phyloP scores from a whole-genome alignment of 306 rosid genomes.

The Canavalia ensiformis region DNA sequence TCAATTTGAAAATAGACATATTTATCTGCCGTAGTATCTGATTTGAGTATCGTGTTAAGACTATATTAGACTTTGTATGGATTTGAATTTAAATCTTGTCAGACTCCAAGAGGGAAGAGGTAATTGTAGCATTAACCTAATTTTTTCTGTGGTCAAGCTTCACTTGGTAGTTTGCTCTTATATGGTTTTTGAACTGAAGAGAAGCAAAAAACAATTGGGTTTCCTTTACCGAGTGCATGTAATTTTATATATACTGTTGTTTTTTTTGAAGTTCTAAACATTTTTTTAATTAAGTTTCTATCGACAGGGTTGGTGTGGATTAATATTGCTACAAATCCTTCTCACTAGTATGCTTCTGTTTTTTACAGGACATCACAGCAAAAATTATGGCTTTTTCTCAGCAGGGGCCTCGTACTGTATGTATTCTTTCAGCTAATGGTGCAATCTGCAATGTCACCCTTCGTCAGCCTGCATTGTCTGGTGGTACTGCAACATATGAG shows the following conservation, averaged over 20 bases:
- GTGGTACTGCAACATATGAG: slow-evolving; percentile 77
- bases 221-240: neutral
- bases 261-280: neutral
- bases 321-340: slow-evolving; percentile 35
- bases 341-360: slow-evolving; percentile 40
- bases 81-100: neutral
- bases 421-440: slow-evolving; percentile 92
- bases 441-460: slow-evolving; percentile 78
- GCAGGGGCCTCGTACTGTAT: slow-evolving; percentile 90
- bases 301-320: neutral
- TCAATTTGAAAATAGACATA: slow-evolving; percentile 25
- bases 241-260: neutral
- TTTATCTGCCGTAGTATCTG: slow-evolving; percentile 34
- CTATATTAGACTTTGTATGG: neutral
- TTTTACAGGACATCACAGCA: slow-evolving; percentile 77
- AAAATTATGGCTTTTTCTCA: slow-evolving; percentile 76
- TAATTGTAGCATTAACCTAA: slow-evolving; percentile 13
- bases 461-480: slow-evolving; percentile 71
- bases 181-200: slow-evolving; percentile 26
- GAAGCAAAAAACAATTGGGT: neutral
- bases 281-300: neutral
- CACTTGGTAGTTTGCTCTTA: neutral
- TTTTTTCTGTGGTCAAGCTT: slow-evolving; percentile 29
- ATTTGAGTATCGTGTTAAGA: slow-evolving; percentile 31
- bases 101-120: slow-evolving; percentile 15